Base-by-base conservation (phyloP, 768 basidiomycete genomes). In the Phylloporus sp. region DNA sequence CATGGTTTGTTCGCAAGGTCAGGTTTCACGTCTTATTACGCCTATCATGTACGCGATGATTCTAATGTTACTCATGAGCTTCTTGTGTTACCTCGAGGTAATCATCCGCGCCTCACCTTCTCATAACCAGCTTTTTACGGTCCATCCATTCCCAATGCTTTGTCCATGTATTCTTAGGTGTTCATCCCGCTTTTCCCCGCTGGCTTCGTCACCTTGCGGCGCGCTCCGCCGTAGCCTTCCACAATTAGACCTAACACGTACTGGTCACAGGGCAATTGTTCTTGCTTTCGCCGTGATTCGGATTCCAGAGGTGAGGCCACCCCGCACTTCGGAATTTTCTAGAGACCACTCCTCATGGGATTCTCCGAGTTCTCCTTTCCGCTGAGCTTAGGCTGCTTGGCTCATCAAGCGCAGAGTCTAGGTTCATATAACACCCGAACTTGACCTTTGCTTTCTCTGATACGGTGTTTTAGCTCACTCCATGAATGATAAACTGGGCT, bases 21-120 rank as follows among this genome's bases (percentile, higher is more conserved):
- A 8, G 28, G 32, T 47, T 40, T 52, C 52, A 47, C 20, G 23
- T 8, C 16, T 36, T 26, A 28, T 52, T 44, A 59, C 18, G 46
- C 28, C 40, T 51, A 43, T 32, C 18, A 50, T 52, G 61, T 58
- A 29, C 32, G 32, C 35, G 31, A 57, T 34, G 54, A 52, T 24
- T 48, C 41, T 45, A 43, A 55, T 47, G 54, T 32, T 39, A 26
- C 43, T 42, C 38, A 56, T 18, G 51, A 48, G 5, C 24, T 16
- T 47, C 34, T 22, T n/a, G 20, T 32, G 18, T 12, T 36, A 16
- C 16, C 6, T 29, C 23, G 26, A 29, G 11, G 26, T 36, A 36
- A 34, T 38, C 5, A 13, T 18, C 20, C 12, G 35, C 8, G 20
- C 27, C 26, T 47, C 22, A 22, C 15, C 15, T 16, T 5, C 11